phyloP scores from a whole-genome alignment of 2,329 filamentous ascomycete genomes.

The Thelonectria rubi region DNA sequence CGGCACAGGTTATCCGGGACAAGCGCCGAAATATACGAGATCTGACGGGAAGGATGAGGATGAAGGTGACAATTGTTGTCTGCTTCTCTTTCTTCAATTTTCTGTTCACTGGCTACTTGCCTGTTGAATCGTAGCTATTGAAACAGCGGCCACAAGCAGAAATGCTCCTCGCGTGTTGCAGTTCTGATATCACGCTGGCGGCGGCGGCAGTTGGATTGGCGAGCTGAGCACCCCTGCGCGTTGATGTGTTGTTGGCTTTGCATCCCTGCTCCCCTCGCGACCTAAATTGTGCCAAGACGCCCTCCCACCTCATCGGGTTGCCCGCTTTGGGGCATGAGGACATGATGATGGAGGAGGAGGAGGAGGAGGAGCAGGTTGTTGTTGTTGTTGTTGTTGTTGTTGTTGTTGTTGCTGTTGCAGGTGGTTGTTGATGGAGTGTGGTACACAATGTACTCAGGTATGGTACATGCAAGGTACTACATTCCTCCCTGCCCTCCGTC shows the following conservation, averaged over 20 bases:
- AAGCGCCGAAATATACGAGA: constrained; percentile 11
- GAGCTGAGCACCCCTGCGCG: too few species aligned
- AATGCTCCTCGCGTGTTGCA: too few species aligned
- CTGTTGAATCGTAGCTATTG: too few species aligned
- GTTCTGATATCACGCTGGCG: too few species aligned
- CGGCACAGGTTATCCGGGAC: constrained; percentile 9
- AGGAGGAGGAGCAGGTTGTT: not conserved
- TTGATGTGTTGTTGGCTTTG: not conserved
- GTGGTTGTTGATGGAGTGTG: too few species aligned
- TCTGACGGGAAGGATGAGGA: not conserved
- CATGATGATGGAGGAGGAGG: not conserved
- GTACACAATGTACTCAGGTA: too few species aligned
- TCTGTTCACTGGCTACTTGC: too few species aligned
- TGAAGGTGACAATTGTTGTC: not conserved
- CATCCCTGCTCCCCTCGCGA: not conserved
- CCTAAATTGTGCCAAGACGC: not conserved
- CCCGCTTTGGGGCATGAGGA: not conserved
- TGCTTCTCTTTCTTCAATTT: too few species aligned
- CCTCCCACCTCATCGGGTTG: not conserved
- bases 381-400: not conserved
- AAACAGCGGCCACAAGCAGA: too few species aligned
- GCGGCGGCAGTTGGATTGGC: too few species aligned
- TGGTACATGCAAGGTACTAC: too few species aligned
- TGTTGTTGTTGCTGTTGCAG: not conserved
- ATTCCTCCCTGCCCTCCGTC: too few species aligned